Percentiles rank a stretch among this genome's conserved stretches.
phyloP scores from a whole-genome alignment of 1,139 yeast genomes.

The Pichia sp. region DNA sequence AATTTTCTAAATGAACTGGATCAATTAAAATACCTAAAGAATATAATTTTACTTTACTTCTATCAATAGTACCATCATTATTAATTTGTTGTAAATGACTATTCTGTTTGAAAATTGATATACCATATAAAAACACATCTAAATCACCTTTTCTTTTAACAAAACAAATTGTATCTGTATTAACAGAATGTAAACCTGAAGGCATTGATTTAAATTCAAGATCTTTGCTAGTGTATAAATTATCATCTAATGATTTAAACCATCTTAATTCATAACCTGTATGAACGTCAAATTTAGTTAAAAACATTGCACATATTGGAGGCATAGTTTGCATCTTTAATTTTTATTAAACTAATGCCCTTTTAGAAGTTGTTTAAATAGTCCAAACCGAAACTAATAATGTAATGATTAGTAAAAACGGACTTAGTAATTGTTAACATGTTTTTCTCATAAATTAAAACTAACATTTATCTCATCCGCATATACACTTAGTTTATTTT shows the following conservation, averaged over 20 bases:
- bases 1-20: constrained; percentile 23
- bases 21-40: constrained; percentile 61
- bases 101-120: constrained; percentile 45
- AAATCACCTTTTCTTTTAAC: constrained; percentile 30
- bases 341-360: too few relatives aligned
- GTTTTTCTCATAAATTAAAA: too few relatives aligned
- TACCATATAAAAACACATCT: constrained; percentile 35
- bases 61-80: constrained; percentile 30
- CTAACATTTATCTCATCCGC: too few relatives aligned
- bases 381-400: too few relatives aligned
- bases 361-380: too few relatives aligned
- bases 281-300: constrained; percentile 58
- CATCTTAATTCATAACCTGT: constrained; percentile 59
- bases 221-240: constrained; percentile 30
- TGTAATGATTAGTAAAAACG: too few relatives aligned
- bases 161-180: constrained; percentile 49
- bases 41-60: constrained; percentile 56
- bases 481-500: too few relatives aligned
- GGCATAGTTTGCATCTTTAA: constrained; percentile 13
- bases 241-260: constrained; percentile 34
- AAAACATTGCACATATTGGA: constrained; percentile 44
- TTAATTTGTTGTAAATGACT: constrained; percentile 15
- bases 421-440: too few relatives aligned
- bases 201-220: constrained; percentile 75
- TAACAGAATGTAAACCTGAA: constrained; percentile 70